A percentile compares a stretch with the other conserved stretches of the same genome.
Evolutionary conservation across 495 filamentous ascomycete species (phyloP).

Genomic region (Aspergillus sclerotiicarbonarius): DNA sequence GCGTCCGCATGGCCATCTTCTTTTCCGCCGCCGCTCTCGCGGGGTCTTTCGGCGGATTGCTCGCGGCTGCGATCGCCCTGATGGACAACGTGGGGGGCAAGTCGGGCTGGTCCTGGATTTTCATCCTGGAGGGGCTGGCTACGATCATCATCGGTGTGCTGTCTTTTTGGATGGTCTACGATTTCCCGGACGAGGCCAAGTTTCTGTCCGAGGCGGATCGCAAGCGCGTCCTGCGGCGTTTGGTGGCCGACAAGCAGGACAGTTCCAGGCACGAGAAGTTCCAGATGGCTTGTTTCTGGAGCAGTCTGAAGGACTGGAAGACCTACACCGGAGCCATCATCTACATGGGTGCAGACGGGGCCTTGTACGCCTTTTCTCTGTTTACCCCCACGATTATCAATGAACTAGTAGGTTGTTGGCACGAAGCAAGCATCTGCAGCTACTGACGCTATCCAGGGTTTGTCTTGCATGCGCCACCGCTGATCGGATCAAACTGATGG

Average conservation of each 20-base stretch:
- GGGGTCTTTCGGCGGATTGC: constrained; percentile 64
- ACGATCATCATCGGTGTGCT: constrained; percentile 63
- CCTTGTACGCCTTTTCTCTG: constrained; percentile 86
- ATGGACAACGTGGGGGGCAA: constrained; percentile 61
- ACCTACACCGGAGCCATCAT: constrained; percentile 74
- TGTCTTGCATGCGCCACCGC: background rate
- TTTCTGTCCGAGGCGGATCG: constrained; percentile 76
- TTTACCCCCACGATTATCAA: constrained; percentile 86
- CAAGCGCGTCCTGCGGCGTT: constrained; percentile 66
- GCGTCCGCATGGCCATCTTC: constrained; percentile 78
- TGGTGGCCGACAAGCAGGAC: constrained; percentile 73
- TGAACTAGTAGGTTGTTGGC: constrained; percentile 41
- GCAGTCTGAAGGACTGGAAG: constrained; percentile 80
- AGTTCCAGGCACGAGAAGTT: constrained; percentile 79
- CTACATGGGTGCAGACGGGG: constrained; percentile 69
- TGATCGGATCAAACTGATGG: constrained; percentile 3
- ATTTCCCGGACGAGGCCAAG: constrained; percentile 80
- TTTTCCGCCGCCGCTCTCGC: constrained; percentile 63
- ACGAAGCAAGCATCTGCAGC: background rate
- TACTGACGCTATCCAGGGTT: constrained; percentile 36
- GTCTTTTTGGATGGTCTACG: constrained; percentile 83
- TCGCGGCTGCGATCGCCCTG: constrained; percentile 62
- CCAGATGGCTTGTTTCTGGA: constrained; percentile 72
- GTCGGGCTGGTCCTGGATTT: constrained; percentile 72
- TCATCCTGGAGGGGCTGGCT: constrained; percentile 60